phyloP scores from a whole-genome alignment of 2,329 filamentous ascomycete genomes.

The Colletotrichum sp. region DNA sequence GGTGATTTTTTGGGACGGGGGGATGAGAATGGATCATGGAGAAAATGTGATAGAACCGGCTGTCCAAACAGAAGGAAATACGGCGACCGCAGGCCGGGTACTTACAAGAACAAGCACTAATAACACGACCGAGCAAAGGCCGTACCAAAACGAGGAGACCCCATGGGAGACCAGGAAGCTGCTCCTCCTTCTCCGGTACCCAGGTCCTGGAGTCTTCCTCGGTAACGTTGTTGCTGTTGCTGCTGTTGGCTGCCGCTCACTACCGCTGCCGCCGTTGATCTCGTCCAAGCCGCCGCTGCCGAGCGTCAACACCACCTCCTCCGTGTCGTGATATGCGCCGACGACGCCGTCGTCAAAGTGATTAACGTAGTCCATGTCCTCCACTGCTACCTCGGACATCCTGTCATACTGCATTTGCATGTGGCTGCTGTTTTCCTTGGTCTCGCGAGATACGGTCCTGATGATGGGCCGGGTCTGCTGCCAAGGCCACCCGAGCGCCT shows the following conservation, averaged over 20 bases:
- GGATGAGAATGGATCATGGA: neutral
- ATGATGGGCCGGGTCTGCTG: neutral
- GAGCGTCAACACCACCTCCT: neutral
- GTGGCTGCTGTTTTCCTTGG: neutral
- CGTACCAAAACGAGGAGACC: slow-evolving; percentile 22
- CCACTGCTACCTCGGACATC: neutral
- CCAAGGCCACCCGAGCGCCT: neutral
- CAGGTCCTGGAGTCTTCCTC: neutral
- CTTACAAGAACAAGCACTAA: slow-evolving; percentile 17
- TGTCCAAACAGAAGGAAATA: neutral
- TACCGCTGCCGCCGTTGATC: neutral
- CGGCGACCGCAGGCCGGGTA: neutral
- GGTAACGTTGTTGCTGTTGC: neutral
- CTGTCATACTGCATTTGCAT: neutral
- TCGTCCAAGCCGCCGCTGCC: neutral
- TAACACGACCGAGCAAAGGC: slow-evolving; percentile 19
- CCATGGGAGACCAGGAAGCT: slow-evolving; percentile 21
- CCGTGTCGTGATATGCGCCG: neutral
- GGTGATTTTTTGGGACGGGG: neutral
- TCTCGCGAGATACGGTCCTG: neutral
- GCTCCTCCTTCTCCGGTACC: slow-evolving; percentile 19
- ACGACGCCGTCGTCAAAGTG: neutral
- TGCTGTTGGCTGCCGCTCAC: neutral
- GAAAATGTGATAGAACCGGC: neutral
- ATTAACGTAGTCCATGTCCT: neutral